phyloP scores from a whole-genome alignment of 2,329 filamentous ascomycete species.

The Bipolaris cookei region DNA sequence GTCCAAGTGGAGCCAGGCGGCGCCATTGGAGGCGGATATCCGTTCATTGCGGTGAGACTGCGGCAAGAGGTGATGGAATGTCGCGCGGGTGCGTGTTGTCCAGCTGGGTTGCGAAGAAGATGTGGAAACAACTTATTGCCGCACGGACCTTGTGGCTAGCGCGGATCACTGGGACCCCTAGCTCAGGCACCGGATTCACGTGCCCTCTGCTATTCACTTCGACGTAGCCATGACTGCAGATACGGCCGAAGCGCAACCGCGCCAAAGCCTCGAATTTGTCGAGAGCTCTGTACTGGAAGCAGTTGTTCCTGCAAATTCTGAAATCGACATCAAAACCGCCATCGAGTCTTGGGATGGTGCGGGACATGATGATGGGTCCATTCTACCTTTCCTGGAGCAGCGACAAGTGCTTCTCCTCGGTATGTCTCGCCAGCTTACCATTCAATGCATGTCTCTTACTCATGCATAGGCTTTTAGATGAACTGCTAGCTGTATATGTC shows the following conservation, averaged over 20 bases:
- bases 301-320: conserved; percentile 47
- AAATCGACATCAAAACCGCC: conserved; percentile 46
- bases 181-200: conserved; percentile 26
- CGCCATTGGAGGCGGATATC: conserved; percentile 58
- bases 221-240: conserved; percentile 29
- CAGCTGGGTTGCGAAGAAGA: conserved; percentile 5
- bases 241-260: conserved; percentile 30
- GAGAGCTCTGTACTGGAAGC: conserved; percentile 50
- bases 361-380: conserved; percentile 53
- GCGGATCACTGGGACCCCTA: conserved; percentile 1
- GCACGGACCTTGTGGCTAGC: conserved; percentile 11
- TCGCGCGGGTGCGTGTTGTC: conserved; percentile 13
- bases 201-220: conserved; percentile 18
- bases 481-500: conserved; percentile 72
- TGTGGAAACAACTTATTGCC: conserved; percentile 3
- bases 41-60: conserved; percentile 61
- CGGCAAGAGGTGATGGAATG: conserved; percentile 1
- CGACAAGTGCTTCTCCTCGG: conserved; percentile 75
- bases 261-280: conserved; percentile 46
- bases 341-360: conserved; percentile 55
- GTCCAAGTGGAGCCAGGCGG: conserved; percentile 67
- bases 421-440: conserved; percentile 54
- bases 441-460: conserved; percentile 57
- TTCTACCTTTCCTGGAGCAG: conserved; percentile 64
- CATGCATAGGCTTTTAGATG: conserved; percentile 66